Conservation (phyloP, 2,329 filamentous ascomycete species). For the Colletotrichum gigasporum region DNA sequence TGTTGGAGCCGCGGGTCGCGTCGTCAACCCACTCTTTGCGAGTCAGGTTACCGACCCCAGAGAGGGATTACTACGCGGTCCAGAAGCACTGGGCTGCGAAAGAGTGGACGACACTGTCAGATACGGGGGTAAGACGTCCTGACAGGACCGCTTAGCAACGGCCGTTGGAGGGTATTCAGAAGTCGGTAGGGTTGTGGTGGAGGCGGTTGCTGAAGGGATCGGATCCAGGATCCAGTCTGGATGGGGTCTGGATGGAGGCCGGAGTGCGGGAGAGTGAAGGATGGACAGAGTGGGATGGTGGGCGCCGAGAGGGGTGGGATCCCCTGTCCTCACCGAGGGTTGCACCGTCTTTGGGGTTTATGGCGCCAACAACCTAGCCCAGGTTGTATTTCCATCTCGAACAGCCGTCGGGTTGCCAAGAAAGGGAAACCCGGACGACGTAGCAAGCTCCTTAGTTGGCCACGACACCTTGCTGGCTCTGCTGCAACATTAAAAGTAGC, state of each 20-base stretch:
- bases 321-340: constrained; percentile 9
- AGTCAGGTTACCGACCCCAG: constrained; percentile 17
- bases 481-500: neutral
- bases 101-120: neutral
- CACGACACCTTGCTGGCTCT: constrained; percentile 16
- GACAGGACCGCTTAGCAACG: constrained; percentile 19
- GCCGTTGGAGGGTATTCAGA: constrained; percentile 1
- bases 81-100: neutral
- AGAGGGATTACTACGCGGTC: neutral
- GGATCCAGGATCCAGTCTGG: constrained; percentile 22
- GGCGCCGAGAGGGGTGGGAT: neutral
- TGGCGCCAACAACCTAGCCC: constrained; percentile 11
- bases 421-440: constrained; percentile 20
- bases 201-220: constrained; percentile 29
- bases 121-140: neutral
- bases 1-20: neutral
- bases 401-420: constrained; percentile 14
- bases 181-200: constrained; percentile 9
- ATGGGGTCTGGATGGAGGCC: constrained; percentile 14
- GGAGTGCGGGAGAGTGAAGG: constrained; percentile 13
- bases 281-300: constrained; percentile 9
- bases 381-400: neutral
- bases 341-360: constrained; percentile 10
- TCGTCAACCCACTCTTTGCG: constrained; percentile 9
- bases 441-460: constrained; percentile 7